phyloP scores from a whole-genome alignment of 352 stramenopile genomes.

The Blastocystis sp. region DNA sequence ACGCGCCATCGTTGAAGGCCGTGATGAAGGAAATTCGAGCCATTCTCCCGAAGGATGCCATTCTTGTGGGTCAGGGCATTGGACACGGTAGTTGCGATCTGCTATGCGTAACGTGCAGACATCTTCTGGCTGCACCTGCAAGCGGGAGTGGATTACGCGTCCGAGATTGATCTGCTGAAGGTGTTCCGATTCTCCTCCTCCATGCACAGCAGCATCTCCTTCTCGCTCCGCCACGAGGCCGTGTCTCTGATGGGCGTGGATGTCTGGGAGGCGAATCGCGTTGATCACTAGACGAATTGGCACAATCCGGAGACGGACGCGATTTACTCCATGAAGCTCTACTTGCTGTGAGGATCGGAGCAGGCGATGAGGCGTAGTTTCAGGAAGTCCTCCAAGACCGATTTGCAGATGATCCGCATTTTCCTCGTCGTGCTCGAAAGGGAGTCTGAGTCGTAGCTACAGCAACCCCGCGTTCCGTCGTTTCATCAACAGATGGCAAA shows the following conservation, averaged over 20 bases:
- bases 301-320: constrained; percentile 32
- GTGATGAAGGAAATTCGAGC: neutral
- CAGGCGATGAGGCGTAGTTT: neutral
- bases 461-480: neutral
- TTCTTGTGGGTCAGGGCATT: constrained; percentile 67
- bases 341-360: neutral
- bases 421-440: neutral
- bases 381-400: neutral
- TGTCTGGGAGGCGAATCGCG: neutral
- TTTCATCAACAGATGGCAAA: neutral
- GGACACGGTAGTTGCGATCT: neutral
- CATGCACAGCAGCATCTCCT: neutral
- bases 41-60: constrained; percentile 32
- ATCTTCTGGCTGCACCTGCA: constrained; percentile 56
- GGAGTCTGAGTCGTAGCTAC: neutral
- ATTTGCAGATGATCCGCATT: neutral
- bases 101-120: neutral
- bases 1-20: constrained; percentile 13
- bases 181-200: constrained; percentile 37
- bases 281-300: neutral
- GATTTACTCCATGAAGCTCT: constrained; percentile 29
- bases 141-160: constrained; percentile 46
- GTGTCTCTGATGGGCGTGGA: constrained; percentile 8
- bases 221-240: constrained; percentile 2
- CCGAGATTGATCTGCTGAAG: constrained; percentile 46